Percentiles rank a stretch among this genome's conserved stretches.
Evolutionary conservation across 441 rosid species (phyloP).

Genomic region (Jatropha podagrica): DNA sequence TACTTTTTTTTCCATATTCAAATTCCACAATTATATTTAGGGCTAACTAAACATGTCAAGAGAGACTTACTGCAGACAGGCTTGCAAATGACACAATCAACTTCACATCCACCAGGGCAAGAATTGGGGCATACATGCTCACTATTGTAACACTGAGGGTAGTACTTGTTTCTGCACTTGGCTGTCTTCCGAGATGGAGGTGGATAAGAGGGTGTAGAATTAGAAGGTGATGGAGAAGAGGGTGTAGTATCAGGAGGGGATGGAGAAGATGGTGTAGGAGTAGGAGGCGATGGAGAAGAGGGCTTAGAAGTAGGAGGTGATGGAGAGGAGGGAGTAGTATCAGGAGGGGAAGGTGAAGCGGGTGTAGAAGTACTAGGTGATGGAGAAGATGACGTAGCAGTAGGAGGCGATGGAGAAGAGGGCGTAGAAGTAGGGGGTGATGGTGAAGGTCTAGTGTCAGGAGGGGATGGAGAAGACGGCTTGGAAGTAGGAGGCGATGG

Average conservation of each 20-base stretch:
- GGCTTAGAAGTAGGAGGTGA: background rate
- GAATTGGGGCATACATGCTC: slow-evolving; percentile 40
- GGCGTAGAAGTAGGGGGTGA: background rate
- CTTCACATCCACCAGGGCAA: slow-evolving; percentile 51
- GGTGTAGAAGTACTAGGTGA: slow-evolving; percentile 2
- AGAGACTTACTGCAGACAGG: slow-evolving; percentile 49
- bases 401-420: background rate
- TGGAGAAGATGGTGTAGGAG: background rate
- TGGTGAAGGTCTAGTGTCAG: no score
- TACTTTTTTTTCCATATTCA: no score
- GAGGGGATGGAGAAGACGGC: no score
- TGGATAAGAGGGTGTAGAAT: background rate
- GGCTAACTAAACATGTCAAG: background rate
- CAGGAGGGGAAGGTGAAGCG: slow-evolving; percentile 21
- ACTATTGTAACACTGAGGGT: slow-evolving; percentile 39
- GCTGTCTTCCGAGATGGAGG: slow-evolving; percentile 13
- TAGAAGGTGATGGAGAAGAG: background rate
- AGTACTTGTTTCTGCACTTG: slow-evolving; percentile 33
- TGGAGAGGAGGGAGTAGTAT: background rate
- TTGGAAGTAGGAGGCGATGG: slow-evolving; percentile 3
- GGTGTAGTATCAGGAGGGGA: background rate
- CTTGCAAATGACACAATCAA: slow-evolving; percentile 61
- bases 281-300: no score
- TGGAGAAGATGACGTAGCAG: background rate
- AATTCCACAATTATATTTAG: no score